Conservation (phyloP, 148 eudicot species). For the Pouteria glomerata region DNA sequence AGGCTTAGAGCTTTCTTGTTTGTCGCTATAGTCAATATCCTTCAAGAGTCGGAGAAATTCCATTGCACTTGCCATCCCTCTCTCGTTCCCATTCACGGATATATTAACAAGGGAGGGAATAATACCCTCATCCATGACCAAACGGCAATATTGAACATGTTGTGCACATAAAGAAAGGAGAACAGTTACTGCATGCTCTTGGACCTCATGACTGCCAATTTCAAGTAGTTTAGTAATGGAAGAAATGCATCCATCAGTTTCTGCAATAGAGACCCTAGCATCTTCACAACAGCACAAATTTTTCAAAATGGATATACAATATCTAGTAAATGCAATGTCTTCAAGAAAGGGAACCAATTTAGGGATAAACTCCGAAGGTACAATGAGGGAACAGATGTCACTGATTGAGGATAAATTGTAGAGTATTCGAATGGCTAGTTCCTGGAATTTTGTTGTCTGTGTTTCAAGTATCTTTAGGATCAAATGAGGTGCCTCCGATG, state of each 20-base stretch:
- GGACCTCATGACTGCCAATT: conserved; percentile 37
- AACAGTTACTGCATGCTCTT: conserved; percentile 55
- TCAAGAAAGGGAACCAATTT: conserved; percentile 49
- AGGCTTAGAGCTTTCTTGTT: conserved; percentile 14
- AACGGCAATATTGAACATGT: conserved; percentile 36
- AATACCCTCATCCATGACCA: conserved; percentile 67
- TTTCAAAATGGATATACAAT: conserved; percentile 47
- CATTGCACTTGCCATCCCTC: conserved; percentile 47
- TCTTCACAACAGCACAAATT: conserved; percentile 43
- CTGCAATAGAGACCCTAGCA: conserved; percentile 34
- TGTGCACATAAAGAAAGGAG: conserved; percentile 63
- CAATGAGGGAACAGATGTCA: conserved; percentile 29
- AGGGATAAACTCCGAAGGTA: conserved; percentile 39
- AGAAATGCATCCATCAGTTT: conserved; percentile 66
- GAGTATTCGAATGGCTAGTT: conserved; percentile 46
- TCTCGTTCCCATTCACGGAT: conserved; percentile 51
- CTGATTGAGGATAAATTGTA: conserved; percentile 41
- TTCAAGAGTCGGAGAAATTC: conserved; percentile 57
- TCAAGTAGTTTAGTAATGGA: conserved; percentile 59
- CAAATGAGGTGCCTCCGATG: conserved; percentile 39
- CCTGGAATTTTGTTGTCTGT: conserved; percentile 32
- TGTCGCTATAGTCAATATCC: conserved; percentile 19
- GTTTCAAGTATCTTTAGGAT: conserved; percentile 42
- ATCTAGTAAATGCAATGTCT: conserved; percentile 40
- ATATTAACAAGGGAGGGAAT: conserved; percentile 44